Evolutionary conservation across 768 basidiomycete genomes (phyloP).

Genomic region (Amanita rimosa): DNA sequence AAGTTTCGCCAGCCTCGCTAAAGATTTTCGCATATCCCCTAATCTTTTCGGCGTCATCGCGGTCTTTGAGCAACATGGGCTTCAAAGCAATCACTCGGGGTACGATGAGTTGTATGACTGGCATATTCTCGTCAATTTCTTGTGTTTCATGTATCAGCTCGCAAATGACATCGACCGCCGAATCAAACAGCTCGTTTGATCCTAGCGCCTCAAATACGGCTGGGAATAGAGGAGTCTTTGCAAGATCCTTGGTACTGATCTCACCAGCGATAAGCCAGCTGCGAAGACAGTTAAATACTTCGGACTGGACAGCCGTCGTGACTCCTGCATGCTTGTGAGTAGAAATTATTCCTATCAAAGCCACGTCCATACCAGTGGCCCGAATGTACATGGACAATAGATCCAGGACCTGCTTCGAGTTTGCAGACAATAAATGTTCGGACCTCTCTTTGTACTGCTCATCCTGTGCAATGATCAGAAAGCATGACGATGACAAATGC

Average conservation of each 20-base stretch:
- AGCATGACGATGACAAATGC: not conserved
- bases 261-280: conserved; percentile 89
- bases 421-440: conserved; percentile 50
- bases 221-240: conserved; percentile 68
- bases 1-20: conserved; percentile 96
- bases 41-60: conserved; percentile 80
- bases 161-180: conserved; percentile 85
- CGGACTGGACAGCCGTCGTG: conserved; percentile 62
- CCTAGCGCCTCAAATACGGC: conserved; percentile 78
- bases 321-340: conserved; percentile 46
- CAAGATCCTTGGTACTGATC: conserved; percentile 49
- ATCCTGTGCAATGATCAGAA: conserved; percentile 34
- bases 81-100: conserved; percentile 74
- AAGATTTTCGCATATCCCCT: conserved; percentile 86
- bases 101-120: conserved; percentile 78
- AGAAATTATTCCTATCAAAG: not conserved
- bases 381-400: conserved; percentile 82
- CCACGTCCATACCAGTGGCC: conserved; percentile 56
- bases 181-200: conserved; percentile 83
- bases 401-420: conserved; percentile 62
- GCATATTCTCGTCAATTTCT: conserved; percentile 90
- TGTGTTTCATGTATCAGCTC: conserved; percentile 98
- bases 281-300: conserved; percentile 76
- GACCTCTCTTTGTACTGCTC: conserved; percentile 61
- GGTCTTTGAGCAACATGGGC: conserved; percentile 42